Evolutionary conservation across 176 grass and related monocot genomes (phyloP), one percentile per base, ranked within the genome.

Genomic region (Metroxylon sagu): DNA sequence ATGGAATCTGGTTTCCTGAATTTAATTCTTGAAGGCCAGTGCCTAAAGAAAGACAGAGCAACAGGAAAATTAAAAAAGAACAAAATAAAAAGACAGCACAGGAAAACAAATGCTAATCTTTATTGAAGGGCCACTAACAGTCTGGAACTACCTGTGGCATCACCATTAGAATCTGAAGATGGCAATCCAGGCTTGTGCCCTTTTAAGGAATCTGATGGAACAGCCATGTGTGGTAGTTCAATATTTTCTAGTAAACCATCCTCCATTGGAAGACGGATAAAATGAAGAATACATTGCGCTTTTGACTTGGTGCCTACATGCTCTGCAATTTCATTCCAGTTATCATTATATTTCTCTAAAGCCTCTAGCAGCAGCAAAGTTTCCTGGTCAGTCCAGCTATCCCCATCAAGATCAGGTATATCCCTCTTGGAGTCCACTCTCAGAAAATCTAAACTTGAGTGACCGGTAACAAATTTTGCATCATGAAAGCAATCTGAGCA

Each of bases 251-350:
- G 69, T 14, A 97, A 74, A 65, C 78, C 79, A 69, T 91, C 78
- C 62, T 97, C 87, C 28, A 90, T 76, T 7, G 83, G 92, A 78
- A 97, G 69, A 67, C 81, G 76, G 66, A 97, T 82, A 85, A 97
- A 97, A 85, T 97, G 92, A 58, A 89, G 77, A 77, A 90, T 97
- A 66, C 92, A 97, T 58, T 97, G 92, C 55, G 87, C 92, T 58
- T 91, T 97, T 65, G 92, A 85, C 68, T 97, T 91, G 61, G 84
- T 78, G 59, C 75, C 76, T 52, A 97, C 84, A 73, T 97, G 87
- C 56, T 87, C 81, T 65, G 92, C 92, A 75, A 97, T 88, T 74
- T 76, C 73, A 74, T 82, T 87, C 92, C 92, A 97, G 61, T 79
- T 86, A 50, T 91, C 81, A 53, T 83, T 90, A 70, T 80, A 77